Evolutionary conservation across 225 moss, liverwort and hornwort genomes (phyloP), one percentile per base, ranked within the genome.

Genomic region (Bryum argenteum): DNA sequence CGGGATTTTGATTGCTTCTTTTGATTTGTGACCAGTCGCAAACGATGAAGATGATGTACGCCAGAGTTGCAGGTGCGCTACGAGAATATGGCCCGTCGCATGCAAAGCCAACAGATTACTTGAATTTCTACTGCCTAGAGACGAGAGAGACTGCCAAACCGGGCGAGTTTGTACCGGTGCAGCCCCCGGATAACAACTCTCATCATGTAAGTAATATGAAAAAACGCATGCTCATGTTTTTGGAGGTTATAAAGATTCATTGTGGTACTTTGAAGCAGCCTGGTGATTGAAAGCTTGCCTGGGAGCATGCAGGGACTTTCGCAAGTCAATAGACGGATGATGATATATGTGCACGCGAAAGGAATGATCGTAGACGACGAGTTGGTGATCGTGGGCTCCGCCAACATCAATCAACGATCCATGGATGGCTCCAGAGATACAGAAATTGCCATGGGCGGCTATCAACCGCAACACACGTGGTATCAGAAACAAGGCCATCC

Each of bases 311-410:
- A n/a, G n/a, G n/a, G n/a, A n/a, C n/a, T n/a, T n/a, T n/a, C n/a
- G n/a, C n/a, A n/a, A n/a, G n/a, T n/a, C n/a, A n/a, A n/a, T n/a
- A n/a, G n/a, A n/a, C n/a, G n/a, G n/a, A n/a, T n/a, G n/a, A n/a
- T n/a, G n/a, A n/a, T n/a, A n/a, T n/a, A n/a, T n/a, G n/a, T n/a
- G n/a, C n/a, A n/a, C n/a, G n/a, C n/a, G n/a, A n/a, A n/a, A n/a
- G n/a, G n/a, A n/a, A n/a, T n/a, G n/a, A n/a, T n/a, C n/a, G 89
- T 93, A 70, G 96, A 96, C 70, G 96, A 93, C 57, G 96, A 96
- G 64, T 77, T 80, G 22, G 90, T 93, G 20, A 79, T 96, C 10
- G 45, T 90, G 9, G 96, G 96, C 68, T 91, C 93, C 5, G 96
- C 96, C 61, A 96, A 96, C 65, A 93, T 96, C 58, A 96, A 96